Base-by-base conservation (phyloP, 2,329 filamentous ascomycete genomes). In the Sarocladium brachiariae region DNA sequence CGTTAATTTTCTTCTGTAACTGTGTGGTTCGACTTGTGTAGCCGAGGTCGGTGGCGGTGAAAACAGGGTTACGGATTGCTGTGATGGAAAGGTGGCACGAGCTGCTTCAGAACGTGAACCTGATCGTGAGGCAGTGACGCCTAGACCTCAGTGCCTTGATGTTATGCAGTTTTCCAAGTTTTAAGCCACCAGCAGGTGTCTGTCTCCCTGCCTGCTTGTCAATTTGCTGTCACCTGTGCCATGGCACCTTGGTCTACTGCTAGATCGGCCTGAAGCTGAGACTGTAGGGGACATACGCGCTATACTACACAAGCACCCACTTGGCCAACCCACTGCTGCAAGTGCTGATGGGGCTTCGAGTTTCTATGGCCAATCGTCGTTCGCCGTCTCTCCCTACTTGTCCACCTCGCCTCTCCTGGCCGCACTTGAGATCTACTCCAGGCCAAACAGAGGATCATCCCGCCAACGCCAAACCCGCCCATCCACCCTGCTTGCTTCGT, bases 401-500 rank as follows among this genome's bases (percentile, higher is more conserved):
- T 47, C 43, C 43, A 33, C 43, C 24, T 7, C 27, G 37, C 37
- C n/a, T 41, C 37, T n/a, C 5, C 5, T 47, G n/a, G n/a, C n/a
- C n/a, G n/a, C n/a, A n/a, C n/a, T 47, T 25, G 19, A 24, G 27
- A 30, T 33, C 11, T 47, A 21, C 27, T 14, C 43, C 18, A 39
- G 33, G 27, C 25, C 27, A 21, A 47, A 4, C 6, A 45, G 25
- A 13, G 25, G 27, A 33, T 4, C 43, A 47, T 47, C 27, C 43
- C 24, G 27, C 43, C 27, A 30, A 47, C 43, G 27, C 27, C 43
- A 33, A 18, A 47, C 25, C 43, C 25, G 27, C 43, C 11, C 43
- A 47, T 47, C 43, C 43, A 11, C 33, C 43, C 43, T 31, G 43
- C 43, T 47, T 47, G 43, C 43, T 47, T 47, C 43, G 43, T 47